Percentiles rank a stretch among this genome's conserved stretches.
phyloP scores from a whole-genome alignment of 2,329 filamentous ascomycete species.

The Aspergillus novofumigatus region DNA sequence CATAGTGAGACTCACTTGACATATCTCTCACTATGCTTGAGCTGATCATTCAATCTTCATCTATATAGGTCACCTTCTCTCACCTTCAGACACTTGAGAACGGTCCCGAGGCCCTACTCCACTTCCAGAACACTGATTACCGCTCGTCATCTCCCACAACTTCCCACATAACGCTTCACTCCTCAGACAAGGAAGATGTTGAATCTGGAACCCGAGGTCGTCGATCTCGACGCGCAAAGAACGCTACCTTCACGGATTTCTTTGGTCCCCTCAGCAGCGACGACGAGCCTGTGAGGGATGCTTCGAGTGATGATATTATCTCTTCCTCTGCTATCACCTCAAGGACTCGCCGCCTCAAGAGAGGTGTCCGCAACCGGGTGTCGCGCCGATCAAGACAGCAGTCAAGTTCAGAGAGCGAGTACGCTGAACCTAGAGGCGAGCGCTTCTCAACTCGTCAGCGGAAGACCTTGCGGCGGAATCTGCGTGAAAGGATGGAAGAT shows the following conservation, averaged over 20 bases:
- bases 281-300: neutral
- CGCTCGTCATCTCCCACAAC: slow-evolving; percentile 2
- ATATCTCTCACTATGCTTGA: neutral
- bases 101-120: slow-evolving; percentile 21
- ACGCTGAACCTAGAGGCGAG: slow-evolving; percentile 11
- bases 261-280: slow-evolving; percentile 17
- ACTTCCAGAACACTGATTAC: slow-evolving; percentile 17
- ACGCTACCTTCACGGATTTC: slow-evolving; percentile 16
- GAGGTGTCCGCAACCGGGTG: slow-evolving; percentile 4
- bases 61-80: slow-evolving; percentile 23
- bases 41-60: neutral
- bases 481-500: slow-evolving; percentile 42
- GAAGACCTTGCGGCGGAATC: slow-evolving; percentile 30
- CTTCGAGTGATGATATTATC: slow-evolving; percentile 24
- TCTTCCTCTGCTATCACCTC: slow-evolving; percentile 6
- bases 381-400: slow-evolving; percentile 4
- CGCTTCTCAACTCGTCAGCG: slow-evolving; percentile 31
- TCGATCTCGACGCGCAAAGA: slow-evolving; percentile 9
- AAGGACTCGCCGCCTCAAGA: slow-evolving; percentile 12
- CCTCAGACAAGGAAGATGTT: slow-evolving; percentile 11
- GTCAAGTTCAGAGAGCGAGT: slow-evolving; percentile 12
- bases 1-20: slow-evolving; percentile 25
- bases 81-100: slow-evolving; percentile 27
- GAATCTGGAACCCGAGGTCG: neutral
- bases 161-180: slow-evolving; percentile 1